Percentiles rank a stretch among this genome's conserved stretches.
Conservation (phyloP, 129 eudicot genomes). For the Calendula officinalis region DNA sequence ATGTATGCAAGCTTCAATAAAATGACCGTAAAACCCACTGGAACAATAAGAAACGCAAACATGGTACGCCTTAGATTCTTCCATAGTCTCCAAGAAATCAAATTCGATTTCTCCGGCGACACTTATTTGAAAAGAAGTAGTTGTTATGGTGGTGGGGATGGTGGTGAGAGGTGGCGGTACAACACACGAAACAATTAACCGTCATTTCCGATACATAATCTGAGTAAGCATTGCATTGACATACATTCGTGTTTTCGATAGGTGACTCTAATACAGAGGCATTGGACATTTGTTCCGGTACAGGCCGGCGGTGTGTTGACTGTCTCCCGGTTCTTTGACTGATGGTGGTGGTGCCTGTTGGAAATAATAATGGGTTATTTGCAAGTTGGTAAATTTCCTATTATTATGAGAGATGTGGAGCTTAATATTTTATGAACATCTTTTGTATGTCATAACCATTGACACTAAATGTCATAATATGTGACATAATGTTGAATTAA, state of each 20-base stretch:
- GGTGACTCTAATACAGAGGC: not conserved
- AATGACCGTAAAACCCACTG: not conserved
- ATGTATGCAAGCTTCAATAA: not conserved
- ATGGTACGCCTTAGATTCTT: not conserved
- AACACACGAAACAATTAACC: slow-evolving; percentile 28
- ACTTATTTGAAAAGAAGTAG: not conserved
- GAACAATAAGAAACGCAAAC: not conserved
- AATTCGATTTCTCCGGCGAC: not conserved
- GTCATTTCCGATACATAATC: slow-evolving; percentile 20
- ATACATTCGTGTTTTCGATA: not conserved
- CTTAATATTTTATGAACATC: too few species aligned
- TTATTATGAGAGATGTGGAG: too few species aligned
- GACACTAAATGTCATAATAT: too few species aligned
- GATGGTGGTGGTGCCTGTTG: too few species aligned
- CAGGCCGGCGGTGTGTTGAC: slow-evolving; percentile 57
- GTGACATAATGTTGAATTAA: too few species aligned
- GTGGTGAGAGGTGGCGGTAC: slow-evolving; percentile 16
- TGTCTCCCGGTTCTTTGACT: slow-evolving; percentile 27
- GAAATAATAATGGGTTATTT: too few species aligned
- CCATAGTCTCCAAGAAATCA: not conserved
- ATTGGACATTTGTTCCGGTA: slow-evolving; percentile 27
- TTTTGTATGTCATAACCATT: too few species aligned
- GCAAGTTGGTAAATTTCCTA: too few species aligned
- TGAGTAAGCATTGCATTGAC: slow-evolving; percentile 10
- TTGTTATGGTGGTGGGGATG: not conserved